Evolutionary conservation across 2,329 filamentous ascomycete genomes (phyloP), one percentile per base, ranked within the genome.

Genomic region (Fusarium domesticum): DNA sequence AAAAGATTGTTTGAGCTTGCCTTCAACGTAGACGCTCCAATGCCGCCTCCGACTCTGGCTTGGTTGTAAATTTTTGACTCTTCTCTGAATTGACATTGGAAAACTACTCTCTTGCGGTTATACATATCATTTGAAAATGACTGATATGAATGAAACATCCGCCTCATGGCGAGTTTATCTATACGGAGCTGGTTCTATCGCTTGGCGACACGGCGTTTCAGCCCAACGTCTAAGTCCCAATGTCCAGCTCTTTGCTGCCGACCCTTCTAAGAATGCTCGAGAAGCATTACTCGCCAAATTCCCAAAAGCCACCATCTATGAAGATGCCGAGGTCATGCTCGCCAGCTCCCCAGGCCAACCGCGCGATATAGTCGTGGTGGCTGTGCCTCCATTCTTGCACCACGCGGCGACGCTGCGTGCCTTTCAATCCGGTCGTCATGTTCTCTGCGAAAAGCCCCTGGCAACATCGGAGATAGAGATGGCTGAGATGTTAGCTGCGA

Each of bases 371-470:
- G 46, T 48, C 19, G 46, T 48, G 18, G 25, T 48, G 37, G 46
- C 46, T 10, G 46, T 48, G 32, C 46, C 46, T 42, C 46, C 46
- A 12, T 48, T 12, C 17, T 42, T 48, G 18, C 46, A 48, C 38
- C 46, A 46, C 18, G 32, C 35, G 0, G 46, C 46, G 25, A 48
- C 46, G 10, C 42, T 48, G 3, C 42, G 33, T 19, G 42, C 46
- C 3, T 48, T 48, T 34, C 35, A 5, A 31, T 48, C 46, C 18
- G 39, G 39, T 3, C 46, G 46, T 28, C 46, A 48, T 19, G 46
- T 48, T 3, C 46, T 48, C 33, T 48, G 46, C 39, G 46, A 48
- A 33, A 48, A 48, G 39, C 46, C 46, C 31, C 35, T 48, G 19
- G 46, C 46, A 37, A 48, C 43, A n/a, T 48, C 46, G 0, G 46